Evolutionary conservation across 176 grass and related monocot species (phyloP).

Genomic region (Hordeum marinum): DNA sequence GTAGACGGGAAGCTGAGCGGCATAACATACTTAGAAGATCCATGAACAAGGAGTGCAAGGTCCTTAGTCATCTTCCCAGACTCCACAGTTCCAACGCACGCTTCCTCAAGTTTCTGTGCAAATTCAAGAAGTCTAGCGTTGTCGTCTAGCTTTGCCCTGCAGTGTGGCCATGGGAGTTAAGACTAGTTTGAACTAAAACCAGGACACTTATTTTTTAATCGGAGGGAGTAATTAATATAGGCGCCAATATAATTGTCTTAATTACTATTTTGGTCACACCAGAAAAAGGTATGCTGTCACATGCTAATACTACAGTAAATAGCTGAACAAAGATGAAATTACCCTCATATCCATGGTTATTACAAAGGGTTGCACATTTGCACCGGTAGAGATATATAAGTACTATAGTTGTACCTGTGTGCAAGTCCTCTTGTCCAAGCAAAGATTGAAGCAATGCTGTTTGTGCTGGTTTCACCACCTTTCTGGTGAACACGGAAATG

Average conservation of each 20-base stretch:
- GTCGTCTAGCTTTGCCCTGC: slow-evolving; percentile 90
- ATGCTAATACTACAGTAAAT: neutral
- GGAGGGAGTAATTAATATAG: neutral
- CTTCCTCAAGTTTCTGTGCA: slow-evolving; percentile 75
- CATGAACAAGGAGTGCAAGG: slow-evolving; percentile 90
- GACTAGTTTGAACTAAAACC: neutral
- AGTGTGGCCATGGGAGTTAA: neutral
- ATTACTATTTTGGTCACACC: slow-evolving; percentile 8
- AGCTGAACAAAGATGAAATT: neutral
- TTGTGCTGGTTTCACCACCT: slow-evolving; percentile 96
- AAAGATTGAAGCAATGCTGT: slow-evolving; percentile 99
- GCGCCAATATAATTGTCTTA: neutral
- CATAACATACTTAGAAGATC: slow-evolving; percentile 62
- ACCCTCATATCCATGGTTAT: neutral
- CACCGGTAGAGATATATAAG: neutral
- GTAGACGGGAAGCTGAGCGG: neutral
- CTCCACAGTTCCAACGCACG: slow-evolving; percentile 80
- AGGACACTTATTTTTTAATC: no score
- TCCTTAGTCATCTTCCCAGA: slow-evolving; percentile 99
- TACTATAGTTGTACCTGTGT: slow-evolving; percentile 58
- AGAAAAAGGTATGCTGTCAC: neutral
- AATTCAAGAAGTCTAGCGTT: slow-evolving; percentile 81
- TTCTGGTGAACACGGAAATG: slow-evolving; percentile 97
- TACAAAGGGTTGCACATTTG: neutral
- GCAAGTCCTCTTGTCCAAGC: slow-evolving; percentile 93